Evolutionary conservation across 352 stramenopile genomes (phyloP), one percentile per base, ranked within the genome.

Genomic region (Globisporangium irregulare): DNA sequence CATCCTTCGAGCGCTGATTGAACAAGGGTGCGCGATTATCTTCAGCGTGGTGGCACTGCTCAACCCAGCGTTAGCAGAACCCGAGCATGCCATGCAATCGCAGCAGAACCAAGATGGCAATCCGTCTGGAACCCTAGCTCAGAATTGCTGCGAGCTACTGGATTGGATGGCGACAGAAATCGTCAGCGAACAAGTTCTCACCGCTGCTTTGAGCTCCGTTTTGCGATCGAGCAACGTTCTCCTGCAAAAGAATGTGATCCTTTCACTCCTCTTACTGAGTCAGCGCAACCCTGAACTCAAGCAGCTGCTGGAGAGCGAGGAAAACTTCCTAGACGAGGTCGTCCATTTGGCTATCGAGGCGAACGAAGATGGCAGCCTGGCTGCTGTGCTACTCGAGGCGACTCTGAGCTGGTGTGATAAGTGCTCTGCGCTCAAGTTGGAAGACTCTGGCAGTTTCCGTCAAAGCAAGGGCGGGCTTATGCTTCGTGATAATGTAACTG

Each of bases 221-320:
- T 24, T 66, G 22, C 65, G 65, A 14, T 66, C 57, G 9, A 70
- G 57, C 65, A 70, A 70, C 43, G 48, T 61, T 12, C 36, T 70
- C 14, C 29, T 70, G 65, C 57, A 70, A 36, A 66, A 60, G 27
- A 70, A 66, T 34, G 46, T 70, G 48, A 12, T 70, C 9, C 48
- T 70, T 15, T 60, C 57, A 6, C 51, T 70, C 25, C 27, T 66
- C 5, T 18, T 66, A 18, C 0, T 70, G 15, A 60, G 29, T 22
- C 65, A 24, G 34, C 25, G 24, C n/a, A 32, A n/a, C 24, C 5
- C 43, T n/a, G 57, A 43, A 24, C 48, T 66, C 46, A 43, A 61
- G 38, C 34, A 32, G 1, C 22, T 32, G 54, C 41, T 69, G 38
- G 27, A 48, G 8, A n/a, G n/a, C n/a, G 56, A 66, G 12, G 32